Evolutionary conservation across 169 alveolate species (phyloP), one percentile per base, ranked within the genome.

Genomic region (Cytauxzoon felis): DNA sequence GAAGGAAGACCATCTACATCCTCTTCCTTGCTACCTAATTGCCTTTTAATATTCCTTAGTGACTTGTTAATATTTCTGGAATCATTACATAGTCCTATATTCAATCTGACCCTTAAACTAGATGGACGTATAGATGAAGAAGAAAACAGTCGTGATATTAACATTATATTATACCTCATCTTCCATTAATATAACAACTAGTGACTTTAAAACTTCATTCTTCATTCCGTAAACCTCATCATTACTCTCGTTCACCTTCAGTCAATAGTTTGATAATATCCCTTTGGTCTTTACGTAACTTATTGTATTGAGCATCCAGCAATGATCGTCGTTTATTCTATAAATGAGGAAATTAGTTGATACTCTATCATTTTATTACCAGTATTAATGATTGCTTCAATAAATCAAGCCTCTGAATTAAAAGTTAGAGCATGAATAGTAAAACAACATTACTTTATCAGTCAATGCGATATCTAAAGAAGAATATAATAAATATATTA

Each of bases 71-170:
- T 47, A 49, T 65, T 64, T 24, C 63, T 30, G 34, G 33, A 3
- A 32, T 76, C 86, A 33, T 66, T 73, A 18, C 43, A 48, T n/a
- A 76, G 43, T 6, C 75, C 76, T 26, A 40, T 38, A 40, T 40
- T 76, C 26, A 58, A 36, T 26, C 81, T 36, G 5, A 76, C 52
- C 13, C 71, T 24, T 18, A 76, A 58, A n/a, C 67, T 56, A n/a
- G 86, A 76, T 16, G 86, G 78, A 29, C 60, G 8, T 21, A 70
- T 61, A 42, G 45, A 40, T 5, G 67, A 64, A 21, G 36, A 41
- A 36, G 52, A 6, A 0, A 21, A 18, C 50, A 53, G 34, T 5
- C 49, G 29, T 38, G 42, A 61, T 43, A 16, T 53, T 32, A 62
- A 50, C 50, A 62, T 1, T 13, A 23, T 9, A 26, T 24, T 16